Base-by-base conservation (phyloP, 2,329 filamentous ascomycete species). In the Fusarium sp. region DNA sequence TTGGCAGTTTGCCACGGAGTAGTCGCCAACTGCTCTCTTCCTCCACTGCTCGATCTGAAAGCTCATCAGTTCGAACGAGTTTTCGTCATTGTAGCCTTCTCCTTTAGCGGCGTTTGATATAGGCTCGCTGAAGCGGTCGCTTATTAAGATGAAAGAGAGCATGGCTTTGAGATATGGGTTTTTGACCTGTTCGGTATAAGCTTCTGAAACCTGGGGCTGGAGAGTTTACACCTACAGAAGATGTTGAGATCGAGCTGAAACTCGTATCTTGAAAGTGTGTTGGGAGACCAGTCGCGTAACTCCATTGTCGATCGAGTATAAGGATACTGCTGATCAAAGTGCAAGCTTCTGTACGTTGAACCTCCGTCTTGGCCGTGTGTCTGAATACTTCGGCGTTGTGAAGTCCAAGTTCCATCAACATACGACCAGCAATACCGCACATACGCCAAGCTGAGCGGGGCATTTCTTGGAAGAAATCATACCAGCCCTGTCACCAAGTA, bases 11-110 rank as follows among this genome's bases (percentile, higher is more conserved):
- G 66, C 44, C 5, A 68, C 18, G 1, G 53, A 55, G 18, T 72
- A 41, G 11, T 68, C 43, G 1, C 65, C 73, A 3, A 76, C 65
- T 3, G 69, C 69, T 6, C 66, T 72, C 24, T 71, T 75, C 3
- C 71, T 54, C 74, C 74, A 76, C 28, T 75, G 73, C 13, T 74
- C 71, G 7, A 77, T 69, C 21, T 77, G 76, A 11, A 77, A 77
- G 9, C 69, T 75, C 66, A 77, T 69, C 7, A 77, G 11, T 11
- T 77, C 76, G n/a, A 75, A 74, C 0, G 69, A 66, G 16, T 73
- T 75, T 5, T 75, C 66, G 11, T 77, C 74, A 1, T 70, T 65
- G 7, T 75, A 72, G 1, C 65, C 59, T 21, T 69, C 66, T 1
- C 66, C 66, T 42, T 56, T 66, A 1, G 66, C 53, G 0, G 65